These are phyloP conservation scores for Thecaphora frezii DNA, from an alignment of 1,284 basidiomycete species.

Conservation along the genomic window DNA sequence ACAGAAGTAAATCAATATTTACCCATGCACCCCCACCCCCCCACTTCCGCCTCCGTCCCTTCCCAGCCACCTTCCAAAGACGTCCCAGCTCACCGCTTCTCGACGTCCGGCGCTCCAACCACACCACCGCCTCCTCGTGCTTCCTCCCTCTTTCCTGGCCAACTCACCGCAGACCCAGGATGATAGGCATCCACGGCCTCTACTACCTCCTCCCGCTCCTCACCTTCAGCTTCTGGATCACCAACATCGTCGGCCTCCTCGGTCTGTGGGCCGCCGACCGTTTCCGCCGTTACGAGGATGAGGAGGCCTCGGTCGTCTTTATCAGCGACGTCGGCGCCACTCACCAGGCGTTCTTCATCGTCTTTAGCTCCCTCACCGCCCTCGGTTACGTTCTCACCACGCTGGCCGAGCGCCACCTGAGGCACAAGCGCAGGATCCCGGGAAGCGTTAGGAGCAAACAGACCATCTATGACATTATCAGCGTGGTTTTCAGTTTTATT, in stretches of 20 bases:
- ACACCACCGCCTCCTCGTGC: background rate
- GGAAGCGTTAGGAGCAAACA: conserved; percentile 60
- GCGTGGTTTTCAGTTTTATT: conserved; percentile 61
- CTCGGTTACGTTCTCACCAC: conserved; percentile 59
- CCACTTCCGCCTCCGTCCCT: too few relatives aligned
- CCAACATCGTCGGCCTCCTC: conserved; percentile 53
- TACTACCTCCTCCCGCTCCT: conserved; percentile 39
- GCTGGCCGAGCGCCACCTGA: conserved; percentile 62
- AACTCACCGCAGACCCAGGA: too few relatives aligned
- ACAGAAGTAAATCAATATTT: too few relatives aligned
- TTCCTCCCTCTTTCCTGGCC: too few relatives aligned
- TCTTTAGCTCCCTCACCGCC: conserved; percentile 39
- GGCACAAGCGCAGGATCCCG: conserved; percentile 63
- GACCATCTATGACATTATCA: conserved; percentile 59
- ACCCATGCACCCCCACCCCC: too few relatives aligned
- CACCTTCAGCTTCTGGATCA: conserved; percentile 39
- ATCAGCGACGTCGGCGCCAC: conserved; percentile 62
- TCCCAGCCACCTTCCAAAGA: too few relatives aligned
- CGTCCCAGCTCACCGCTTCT: background rate
- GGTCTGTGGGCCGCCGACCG: conserved; percentile 59
- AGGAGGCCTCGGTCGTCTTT: conserved; percentile 61
- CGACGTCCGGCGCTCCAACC: background rate
- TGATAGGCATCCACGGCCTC: conserved; percentile 32
- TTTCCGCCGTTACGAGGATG: conserved; percentile 58
- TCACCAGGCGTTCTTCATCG: conserved; percentile 54